phyloP scores from a whole-genome alignment of 805 yeast genomes.

The Alloascoidea hylecoeti region DNA sequence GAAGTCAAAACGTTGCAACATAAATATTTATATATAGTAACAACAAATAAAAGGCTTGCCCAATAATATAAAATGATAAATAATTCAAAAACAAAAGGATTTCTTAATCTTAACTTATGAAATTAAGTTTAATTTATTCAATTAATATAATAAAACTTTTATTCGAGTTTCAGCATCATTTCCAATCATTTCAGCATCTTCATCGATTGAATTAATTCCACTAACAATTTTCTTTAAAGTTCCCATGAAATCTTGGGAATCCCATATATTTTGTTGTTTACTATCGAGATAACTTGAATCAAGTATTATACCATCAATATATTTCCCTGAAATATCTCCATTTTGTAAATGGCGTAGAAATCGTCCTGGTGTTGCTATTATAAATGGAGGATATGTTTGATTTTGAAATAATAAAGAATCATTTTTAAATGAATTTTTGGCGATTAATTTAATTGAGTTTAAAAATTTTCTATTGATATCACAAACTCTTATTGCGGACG shows the following conservation, averaged over 20 bases:
- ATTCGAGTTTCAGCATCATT: constrained; percentile 21
- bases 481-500: constrained; percentile 81
- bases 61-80: no score
- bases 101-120: neutral
- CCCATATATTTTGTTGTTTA: constrained; percentile 49
- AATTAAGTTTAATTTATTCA: neutral
- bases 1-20: no score
- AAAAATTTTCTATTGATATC: constrained; percentile 59
- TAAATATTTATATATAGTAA: no score
- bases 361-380: constrained; percentile 55
- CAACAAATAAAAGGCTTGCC: no score
- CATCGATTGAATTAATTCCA: constrained; percentile 1
- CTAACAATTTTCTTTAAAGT: constrained; percentile 24
- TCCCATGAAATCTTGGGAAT: constrained; percentile 28
- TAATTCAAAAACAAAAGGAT: neutral
- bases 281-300: constrained; percentile 50
- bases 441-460: constrained; percentile 52
- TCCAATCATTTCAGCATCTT: constrained; percentile 2
- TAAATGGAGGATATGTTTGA: constrained; percentile 23
- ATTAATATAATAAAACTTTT: constrained; percentile 36
- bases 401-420: constrained; percentile 33
- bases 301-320: constrained; percentile 38
- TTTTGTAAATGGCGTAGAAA: constrained; percentile 29
- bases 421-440: constrained; percentile 56
- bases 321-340: constrained; percentile 25